Conservation (phyloP, 768 basidiomycete genomes). For the Pleurotus tuoliensis region DNA sequence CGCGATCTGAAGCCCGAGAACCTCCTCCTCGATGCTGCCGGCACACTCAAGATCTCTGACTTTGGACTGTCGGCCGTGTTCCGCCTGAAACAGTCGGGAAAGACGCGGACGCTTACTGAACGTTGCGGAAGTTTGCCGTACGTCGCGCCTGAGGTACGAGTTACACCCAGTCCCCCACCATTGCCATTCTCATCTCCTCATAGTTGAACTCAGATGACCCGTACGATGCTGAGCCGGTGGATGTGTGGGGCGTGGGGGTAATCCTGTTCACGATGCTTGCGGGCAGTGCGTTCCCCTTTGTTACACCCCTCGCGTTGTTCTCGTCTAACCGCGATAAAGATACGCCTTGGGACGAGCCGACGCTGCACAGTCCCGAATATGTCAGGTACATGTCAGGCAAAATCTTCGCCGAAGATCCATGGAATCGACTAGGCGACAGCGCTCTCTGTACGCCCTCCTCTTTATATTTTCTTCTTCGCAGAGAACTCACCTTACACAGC, state of each 20-base stretch:
- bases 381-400: constrained; percentile 68
- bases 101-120: constrained; percentile 72
- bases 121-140: constrained; percentile 92
- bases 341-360: constrained; percentile 98
- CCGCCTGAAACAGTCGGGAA: constrained; percentile 76
- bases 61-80: constrained; percentile 93
- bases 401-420: constrained; percentile 73
- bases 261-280: constrained; percentile 88
- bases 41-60: constrained; percentile 89
- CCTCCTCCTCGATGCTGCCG: constrained; percentile 77
- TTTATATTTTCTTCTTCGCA: not conserved
- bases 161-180: no score
- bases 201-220: constrained; percentile 65
- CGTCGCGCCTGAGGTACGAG: constrained; percentile 84
- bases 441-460: constrained; percentile 54
- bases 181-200: not conserved
- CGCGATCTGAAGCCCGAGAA: constrained; percentile 98
- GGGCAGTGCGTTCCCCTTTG: constrained; percentile 65
- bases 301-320: not conserved
- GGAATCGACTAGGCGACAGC: constrained; percentile 59
- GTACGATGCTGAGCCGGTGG: constrained; percentile 90
- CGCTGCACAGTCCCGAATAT: constrained; percentile 74
- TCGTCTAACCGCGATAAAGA: constrained; percentile 40
- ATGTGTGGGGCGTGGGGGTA: constrained; percentile 94
- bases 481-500: constrained; percentile 37